Percentiles rank a stretch among this genome's conserved stretches.
phyloP scores from a whole-genome alignment of 2,329 filamentous ascomycete genomes.

The Peltaster fructicola region DNA sequence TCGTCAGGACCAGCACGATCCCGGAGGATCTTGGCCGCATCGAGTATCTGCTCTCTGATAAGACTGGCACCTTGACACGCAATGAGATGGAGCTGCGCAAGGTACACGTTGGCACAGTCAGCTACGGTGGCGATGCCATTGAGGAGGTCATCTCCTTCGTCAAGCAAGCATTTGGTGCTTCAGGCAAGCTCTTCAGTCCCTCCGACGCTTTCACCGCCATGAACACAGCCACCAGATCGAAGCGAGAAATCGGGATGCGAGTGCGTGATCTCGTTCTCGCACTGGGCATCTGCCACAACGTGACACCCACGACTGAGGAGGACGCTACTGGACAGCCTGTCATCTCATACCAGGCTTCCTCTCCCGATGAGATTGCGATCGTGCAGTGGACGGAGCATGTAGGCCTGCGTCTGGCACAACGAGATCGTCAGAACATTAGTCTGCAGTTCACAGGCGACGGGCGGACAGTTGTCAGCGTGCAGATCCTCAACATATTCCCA shows the following conservation, averaged over 20 bases:
- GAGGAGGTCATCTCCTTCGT: conserved; percentile 84
- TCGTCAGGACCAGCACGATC: conserved; percentile 92
- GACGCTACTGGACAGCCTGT: conserved; percentile 45
- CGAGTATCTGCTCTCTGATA: conserved; percentile 90
- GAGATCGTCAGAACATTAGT: conserved; percentile 72
- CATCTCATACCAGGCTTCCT: conserved; percentile 89
- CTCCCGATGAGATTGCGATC: conserved; percentile 94
- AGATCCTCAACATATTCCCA: conserved; percentile 85
- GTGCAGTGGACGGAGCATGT: conserved; percentile 90
- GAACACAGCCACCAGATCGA: conserved; percentile 49
- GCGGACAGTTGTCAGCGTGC: conserved; percentile 61
- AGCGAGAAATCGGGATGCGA: conserved; percentile 81
- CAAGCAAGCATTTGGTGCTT: conserved; percentile 55
- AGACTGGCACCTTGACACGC: conserved; percentile 93
- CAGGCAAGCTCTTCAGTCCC: conserved; percentile 47
- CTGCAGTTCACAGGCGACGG: conserved; percentile 62
- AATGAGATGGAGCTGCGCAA: conserved; percentile 82
- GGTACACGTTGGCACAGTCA: conserved; percentile 93
- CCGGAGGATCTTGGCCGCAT: conserved; percentile 91
- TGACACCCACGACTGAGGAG: conserved; percentile 79
- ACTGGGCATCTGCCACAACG: conserved; percentile 87
- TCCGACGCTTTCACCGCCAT: conserved; percentile 46
- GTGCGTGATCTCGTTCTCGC: conserved; percentile 88
- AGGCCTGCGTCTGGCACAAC: conserved; percentile 64
- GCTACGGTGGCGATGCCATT: conserved; percentile 97